Conservation (phyloP, 345 rosid species). For the Acer negundo region DNA sequence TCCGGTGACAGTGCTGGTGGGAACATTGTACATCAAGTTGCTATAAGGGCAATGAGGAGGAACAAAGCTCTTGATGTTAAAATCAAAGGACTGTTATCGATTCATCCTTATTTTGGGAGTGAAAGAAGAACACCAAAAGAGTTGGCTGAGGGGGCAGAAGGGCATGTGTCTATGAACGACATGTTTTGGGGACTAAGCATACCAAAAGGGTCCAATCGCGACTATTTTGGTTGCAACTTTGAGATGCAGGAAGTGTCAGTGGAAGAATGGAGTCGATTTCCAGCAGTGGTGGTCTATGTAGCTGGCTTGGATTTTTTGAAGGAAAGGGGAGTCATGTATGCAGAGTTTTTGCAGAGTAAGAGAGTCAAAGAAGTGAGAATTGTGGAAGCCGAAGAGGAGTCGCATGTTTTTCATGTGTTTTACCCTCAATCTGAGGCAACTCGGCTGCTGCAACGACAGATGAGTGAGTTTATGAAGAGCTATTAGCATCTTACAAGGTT, state of each 20-base stretch:
- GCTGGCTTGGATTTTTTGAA: slow-evolving; percentile 67
- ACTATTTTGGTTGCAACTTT: slow-evolving; percentile 54
- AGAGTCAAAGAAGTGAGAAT: slow-evolving; percentile 44
- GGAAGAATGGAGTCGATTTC: slow-evolving; percentile 51
- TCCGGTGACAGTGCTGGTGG: slow-evolving; percentile 72
- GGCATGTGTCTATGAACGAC: slow-evolving; percentile 45
- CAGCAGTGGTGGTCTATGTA: slow-evolving; percentile 42
- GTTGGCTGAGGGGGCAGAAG: slow-evolving; percentile 29
- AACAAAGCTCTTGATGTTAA: slow-evolving; percentile 20
- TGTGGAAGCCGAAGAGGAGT: slow-evolving; percentile 42
- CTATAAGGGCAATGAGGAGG: slow-evolving; percentile 33
- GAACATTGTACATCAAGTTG: slow-evolving; percentile 61
- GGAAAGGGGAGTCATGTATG: slow-evolving; percentile 59
- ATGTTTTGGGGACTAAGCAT: slow-evolving; percentile 64
- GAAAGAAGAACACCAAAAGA: slow-evolving; percentile 51
- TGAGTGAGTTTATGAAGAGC: slow-evolving; percentile 45
- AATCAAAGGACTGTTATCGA: slow-evolving; percentile 43
- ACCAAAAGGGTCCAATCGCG: slow-evolving; percentile 45
- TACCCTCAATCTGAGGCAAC: slow-evolving; percentile 50
- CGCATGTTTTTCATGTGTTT: slow-evolving; percentile 56
- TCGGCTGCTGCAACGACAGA: slow-evolving; percentile 50
- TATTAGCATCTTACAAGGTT: slow-evolving; percentile 12
- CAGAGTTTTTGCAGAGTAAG: slow-evolving; percentile 42
- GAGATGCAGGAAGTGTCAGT: slow-evolving; percentile 37
- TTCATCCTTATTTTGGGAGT: slow-evolving; percentile 70